Percentiles rank a stretch among this genome's conserved stretches.
These are phyloP conservation scores for Candida tetrigidarum DNA, from an alignment of 1,139 yeast species.

Conservation along the genomic window DNA sequence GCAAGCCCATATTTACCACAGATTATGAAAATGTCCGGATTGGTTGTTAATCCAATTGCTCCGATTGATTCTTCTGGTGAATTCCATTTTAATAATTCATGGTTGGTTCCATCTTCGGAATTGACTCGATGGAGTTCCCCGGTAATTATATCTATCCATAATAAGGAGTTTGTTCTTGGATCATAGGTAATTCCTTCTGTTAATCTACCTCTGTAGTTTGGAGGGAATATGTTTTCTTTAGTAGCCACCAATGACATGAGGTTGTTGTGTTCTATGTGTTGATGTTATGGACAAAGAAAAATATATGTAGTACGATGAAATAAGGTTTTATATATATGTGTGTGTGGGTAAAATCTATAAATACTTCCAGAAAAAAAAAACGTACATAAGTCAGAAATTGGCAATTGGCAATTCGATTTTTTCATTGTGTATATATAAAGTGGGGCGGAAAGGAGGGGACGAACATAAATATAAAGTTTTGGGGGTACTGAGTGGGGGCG, in stretches of 20 bases:
- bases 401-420: constrained; percentile 5
- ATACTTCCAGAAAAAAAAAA: too few relatives aligned
- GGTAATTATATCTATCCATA: constrained; percentile 72
- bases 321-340: too few relatives aligned
- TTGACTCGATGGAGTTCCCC: constrained; percentile 59
- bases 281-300: not conserved
- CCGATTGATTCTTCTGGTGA: constrained; percentile 54
- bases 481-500: not conserved
- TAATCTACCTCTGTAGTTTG: constrained; percentile 54
- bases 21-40: constrained; percentile 46
- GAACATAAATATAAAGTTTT: not conserved
- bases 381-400: not conserved
- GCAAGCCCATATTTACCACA: constrained; percentile 66
- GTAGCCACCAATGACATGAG: constrained; percentile 16
- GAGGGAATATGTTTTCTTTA: constrained; percentile 35
- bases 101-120: constrained; percentile 24
- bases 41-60: constrained; percentile 60
- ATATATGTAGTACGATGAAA: not conserved
- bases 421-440: not conserved
- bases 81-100: constrained; percentile 44
- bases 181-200: constrained; percentile 74
- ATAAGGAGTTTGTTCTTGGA: constrained; percentile 54
- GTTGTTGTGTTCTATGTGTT: not conserved
- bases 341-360: too few relatives aligned
- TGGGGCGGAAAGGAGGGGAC: not conserved